Base-by-base conservation (phyloP, 495 filamentous ascomycete genomes). In the Penicillium desertorum region DNA sequence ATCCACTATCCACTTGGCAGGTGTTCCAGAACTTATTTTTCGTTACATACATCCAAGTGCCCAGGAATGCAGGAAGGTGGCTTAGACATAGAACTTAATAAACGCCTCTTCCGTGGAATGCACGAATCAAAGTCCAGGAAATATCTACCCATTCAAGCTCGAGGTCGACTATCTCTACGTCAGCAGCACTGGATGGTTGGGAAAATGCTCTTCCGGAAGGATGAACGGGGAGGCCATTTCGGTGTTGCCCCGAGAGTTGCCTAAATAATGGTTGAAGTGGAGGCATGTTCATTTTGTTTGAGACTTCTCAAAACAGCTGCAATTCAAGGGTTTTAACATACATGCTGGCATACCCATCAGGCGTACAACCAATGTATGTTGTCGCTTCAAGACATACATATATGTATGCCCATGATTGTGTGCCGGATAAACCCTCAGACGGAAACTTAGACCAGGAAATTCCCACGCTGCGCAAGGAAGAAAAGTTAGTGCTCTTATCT, bases 401-500 rank as follows among this genome's bases (percentile, higher is more conserved):
- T 25, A 25, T 25, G 5, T 5, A 25, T 25, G 22, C 4, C 23
- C 5, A 25, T 25, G 23, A 25, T 25, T 5, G 23, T 25, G 10
- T 29, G 1, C 27, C 27, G 27, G 27, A 1, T 29, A 29, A 29
- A 29, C 8, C 22, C 22, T 23, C 22, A 29, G 1, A 29, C 27
- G 27, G 8, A 29, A 29, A 29, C 27, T 29, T 10, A 23, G 22
- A 23, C 4, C 27, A 29, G 27, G 0, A 10, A 29, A 2, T 29
- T 29, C 9, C 27, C 9, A 9, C 27, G 8, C 30, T 32, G 30
- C 7, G 11, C 11, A 22, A 42, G 30, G 16, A 27, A 41, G 19
- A 42, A 51, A 41, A 39, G 29, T 27, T 34, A 17, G 36, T 17
- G 4, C 20, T 51, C 49, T 51, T 51, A 51, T 51, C 49, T 51